phyloP scores from a whole-genome alignment of 192 early-diverging fungal genomes.

The Coemansia sp. region DNA sequence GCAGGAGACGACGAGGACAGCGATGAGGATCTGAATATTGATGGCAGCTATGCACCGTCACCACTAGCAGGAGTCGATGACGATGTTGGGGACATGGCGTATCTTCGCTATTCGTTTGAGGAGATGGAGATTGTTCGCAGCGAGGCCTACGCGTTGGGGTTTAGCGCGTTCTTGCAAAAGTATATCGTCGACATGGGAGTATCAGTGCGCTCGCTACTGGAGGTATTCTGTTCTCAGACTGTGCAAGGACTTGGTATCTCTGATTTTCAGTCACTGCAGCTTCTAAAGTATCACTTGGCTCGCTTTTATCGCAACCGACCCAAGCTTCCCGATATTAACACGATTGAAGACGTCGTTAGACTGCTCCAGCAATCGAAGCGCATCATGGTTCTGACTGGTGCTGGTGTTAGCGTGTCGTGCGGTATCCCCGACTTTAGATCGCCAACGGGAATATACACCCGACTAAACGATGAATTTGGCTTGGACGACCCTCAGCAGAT shows the following conservation, averaged over 20 bases:
- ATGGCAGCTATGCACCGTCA: constrained; percentile 52
- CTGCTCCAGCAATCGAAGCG: constrained; percentile 64
- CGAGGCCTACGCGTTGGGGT: constrained; percentile 43
- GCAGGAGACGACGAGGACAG: constrained; percentile 4
- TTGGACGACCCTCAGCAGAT: constrained; percentile 92
- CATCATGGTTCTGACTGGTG: constrained; percentile 92
- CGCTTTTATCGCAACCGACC: constrained; percentile 63
- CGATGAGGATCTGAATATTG: constrained; percentile 39
- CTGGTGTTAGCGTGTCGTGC: constrained; percentile 84
- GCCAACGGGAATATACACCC: constrained; percentile 87
- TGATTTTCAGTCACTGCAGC: constrained; percentile 64
- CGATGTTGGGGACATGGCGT: background rate
- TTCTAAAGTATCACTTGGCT: constrained; percentile 61
- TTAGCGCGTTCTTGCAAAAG: constrained; percentile 65
- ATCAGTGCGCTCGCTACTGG: constrained; percentile 64
- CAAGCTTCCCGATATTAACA: constrained; percentile 61
- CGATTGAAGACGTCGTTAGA: constrained; percentile 66
- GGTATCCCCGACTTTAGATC: constrained; percentile 98
- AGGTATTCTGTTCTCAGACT: constrained; percentile 62
- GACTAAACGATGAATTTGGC: constrained; percentile 83
- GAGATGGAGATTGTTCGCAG: constrained; percentile 43
- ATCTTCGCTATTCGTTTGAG: constrained; percentile 28
- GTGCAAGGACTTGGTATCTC: constrained; percentile 46
- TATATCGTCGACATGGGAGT: constrained; percentile 57
- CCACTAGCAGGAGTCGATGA: constrained; percentile 18